Conservation (phyloP, 1,284 basidiomycete genomes). For the Hymenochaete sp. region DNA sequence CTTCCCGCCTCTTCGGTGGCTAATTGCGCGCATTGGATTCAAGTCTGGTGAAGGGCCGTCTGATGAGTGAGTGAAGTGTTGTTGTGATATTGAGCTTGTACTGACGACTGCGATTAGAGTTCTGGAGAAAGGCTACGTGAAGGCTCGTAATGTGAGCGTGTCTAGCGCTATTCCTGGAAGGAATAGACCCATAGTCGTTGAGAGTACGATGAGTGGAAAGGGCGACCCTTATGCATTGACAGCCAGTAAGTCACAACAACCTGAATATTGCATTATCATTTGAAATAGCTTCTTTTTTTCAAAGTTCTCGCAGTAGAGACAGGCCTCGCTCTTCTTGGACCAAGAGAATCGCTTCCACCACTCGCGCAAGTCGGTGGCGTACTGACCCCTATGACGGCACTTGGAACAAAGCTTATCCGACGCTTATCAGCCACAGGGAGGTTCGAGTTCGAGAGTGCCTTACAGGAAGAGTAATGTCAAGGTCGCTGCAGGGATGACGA, state of each 20-base stretch:
- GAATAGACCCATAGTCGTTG: slow-evolving; percentile 43
- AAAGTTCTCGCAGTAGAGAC: slow-evolving; percentile 72
- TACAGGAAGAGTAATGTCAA: not conserved
- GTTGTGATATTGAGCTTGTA: not conserved
- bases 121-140: slow-evolving; percentile 49
- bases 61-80: slow-evolving; percentile 38
- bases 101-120: slow-evolving; percentile 29
- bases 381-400: slow-evolving; percentile 68
- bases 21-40: slow-evolving; percentile 42
- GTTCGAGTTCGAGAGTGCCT: slow-evolving; percentile 29
- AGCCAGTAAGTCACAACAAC: too few species aligned
- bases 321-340: slow-evolving; percentile 53
- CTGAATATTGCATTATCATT: not conserved
- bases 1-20: slow-evolving; percentile 41
- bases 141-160: slow-evolving; percentile 49
- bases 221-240: slow-evolving; percentile 77
- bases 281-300: slow-evolving; percentile 1
- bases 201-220: slow-evolving; percentile 48
- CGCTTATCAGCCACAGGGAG: slow-evolving; percentile 49
- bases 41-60: slow-evolving; percentile 56
- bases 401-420: slow-evolving; percentile 64
- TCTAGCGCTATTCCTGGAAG: slow-evolving; percentile 31
- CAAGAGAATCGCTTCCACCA: slow-evolving; percentile 41
- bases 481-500: too few species aligned
- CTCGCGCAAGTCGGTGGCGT: slow-evolving; percentile 62